These are phyloP conservation scores for Lachnum nothofagi DNA, from an alignment of 2,329 filamentous ascomycete genomes.

Conservation along the genomic window DNA sequence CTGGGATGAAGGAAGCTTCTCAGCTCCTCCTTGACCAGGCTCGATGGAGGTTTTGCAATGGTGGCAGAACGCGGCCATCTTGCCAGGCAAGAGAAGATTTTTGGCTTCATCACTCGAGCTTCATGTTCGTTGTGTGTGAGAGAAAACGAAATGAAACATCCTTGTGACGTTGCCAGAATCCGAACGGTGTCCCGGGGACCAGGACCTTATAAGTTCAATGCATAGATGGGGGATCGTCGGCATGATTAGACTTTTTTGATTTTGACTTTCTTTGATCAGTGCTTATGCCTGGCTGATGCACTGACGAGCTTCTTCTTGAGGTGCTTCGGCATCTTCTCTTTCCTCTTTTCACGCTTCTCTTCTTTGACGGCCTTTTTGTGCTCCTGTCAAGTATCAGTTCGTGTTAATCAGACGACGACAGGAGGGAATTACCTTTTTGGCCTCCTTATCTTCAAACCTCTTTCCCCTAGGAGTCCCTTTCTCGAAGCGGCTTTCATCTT, in stretches of 20 bases:
- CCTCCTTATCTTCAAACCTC: slow-evolving; percentile 85
- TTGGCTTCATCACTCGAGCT: slow-evolving; percentile 28
- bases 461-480: slow-evolving; percentile 71
- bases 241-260: slow-evolving; percentile 9
- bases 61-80: slow-evolving; percentile 23
- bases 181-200: neutral
- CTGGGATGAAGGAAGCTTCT: slow-evolving; percentile 7
- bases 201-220: neutral
- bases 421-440: slow-evolving; percentile 60
- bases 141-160: no score
- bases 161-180: no score
- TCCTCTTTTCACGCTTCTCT: slow-evolving; percentile 86
- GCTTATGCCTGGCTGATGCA: slow-evolving; percentile 35
- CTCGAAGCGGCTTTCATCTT: slow-evolving; percentile 53
- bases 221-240: neutral
- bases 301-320: slow-evolving; percentile 84
- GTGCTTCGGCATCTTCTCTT: slow-evolving; percentile 94
- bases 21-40: slow-evolving; percentile 18
- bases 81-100: slow-evolving; percentile 17
- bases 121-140: neutral
- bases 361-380: slow-evolving; percentile 93
- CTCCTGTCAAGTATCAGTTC: slow-evolving; percentile 35
- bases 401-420: slow-evolving; percentile 2
- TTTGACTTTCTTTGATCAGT: slow-evolving; percentile 19
- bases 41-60: slow-evolving; percentile 22